Conservation (phyloP, 352 stramenopile species). For the Globisporangium barbulae region DNA sequence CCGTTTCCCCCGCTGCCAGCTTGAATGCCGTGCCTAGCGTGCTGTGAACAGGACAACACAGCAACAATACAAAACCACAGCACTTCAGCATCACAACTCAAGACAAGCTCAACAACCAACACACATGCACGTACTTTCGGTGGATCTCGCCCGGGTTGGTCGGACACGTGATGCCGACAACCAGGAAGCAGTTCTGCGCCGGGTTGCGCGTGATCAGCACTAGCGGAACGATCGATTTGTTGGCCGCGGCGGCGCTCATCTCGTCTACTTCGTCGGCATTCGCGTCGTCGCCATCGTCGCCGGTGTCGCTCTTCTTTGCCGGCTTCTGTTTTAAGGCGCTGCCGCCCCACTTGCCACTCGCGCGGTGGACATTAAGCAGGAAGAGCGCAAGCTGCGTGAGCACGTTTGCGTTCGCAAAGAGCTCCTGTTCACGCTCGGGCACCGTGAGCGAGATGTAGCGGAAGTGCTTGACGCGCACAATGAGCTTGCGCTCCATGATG, state of each 20-base stretch:
- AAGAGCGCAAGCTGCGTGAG: slow-evolving; percentile 94
- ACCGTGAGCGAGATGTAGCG: slow-evolving; percentile 95
- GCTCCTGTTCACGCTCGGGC: slow-evolving; percentile 68
- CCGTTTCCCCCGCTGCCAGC: slow-evolving; percentile 90
- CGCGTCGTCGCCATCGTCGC: slow-evolving; percentile 22
- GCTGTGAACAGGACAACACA: slow-evolving; percentile 24
- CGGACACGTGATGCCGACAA: slow-evolving; percentile 94
- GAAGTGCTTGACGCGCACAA: slow-evolving; percentile 95
- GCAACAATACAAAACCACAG: slow-evolving; percentile 12
- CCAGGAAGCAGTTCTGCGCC: slow-evolving; percentile 91
- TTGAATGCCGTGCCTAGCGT: slow-evolving; percentile 94
- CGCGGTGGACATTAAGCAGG: slow-evolving; percentile 93
- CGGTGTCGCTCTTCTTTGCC: slow-evolving; percentile 27
- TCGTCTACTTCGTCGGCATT: slow-evolving; percentile 25
- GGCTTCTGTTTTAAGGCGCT: slow-evolving; percentile 23
- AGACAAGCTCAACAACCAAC: slow-evolving; percentile 7
- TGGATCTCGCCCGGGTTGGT: slow-evolving; percentile 87
- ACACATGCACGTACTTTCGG: slow-evolving; percentile 59
- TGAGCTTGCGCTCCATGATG: slow-evolving; percentile 94
- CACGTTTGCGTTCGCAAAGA: slow-evolving; percentile 94
- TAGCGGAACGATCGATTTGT: slow-evolving; percentile 69
- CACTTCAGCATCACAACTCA: slow-evolving; percentile 7
- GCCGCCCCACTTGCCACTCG: slow-evolving; percentile 93
- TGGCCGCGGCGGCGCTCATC: slow-evolving; percentile 11
- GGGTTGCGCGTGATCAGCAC: slow-evolving; percentile 86